Percentiles rank a stretch among this genome's conserved stretches.
Evolutionary conservation across 2,329 filamentous ascomycete species (phyloP).

Genomic region (Cercospora sojina): DNA sequence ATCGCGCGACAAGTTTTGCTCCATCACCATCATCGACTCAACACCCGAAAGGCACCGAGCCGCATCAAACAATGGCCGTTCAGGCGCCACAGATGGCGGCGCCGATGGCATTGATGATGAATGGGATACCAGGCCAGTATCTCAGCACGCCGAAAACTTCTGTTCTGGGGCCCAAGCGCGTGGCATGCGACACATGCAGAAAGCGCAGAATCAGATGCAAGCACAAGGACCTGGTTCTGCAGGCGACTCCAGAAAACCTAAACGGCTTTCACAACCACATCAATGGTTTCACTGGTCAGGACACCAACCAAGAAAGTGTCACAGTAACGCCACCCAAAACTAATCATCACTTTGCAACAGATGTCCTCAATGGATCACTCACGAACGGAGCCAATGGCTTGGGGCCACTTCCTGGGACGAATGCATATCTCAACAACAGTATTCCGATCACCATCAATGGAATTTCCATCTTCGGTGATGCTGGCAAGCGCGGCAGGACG

Average conservation of each 20-base stretch:
- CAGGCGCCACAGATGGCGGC: conserved; percentile 22
- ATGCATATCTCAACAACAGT: conserved; percentile 37
- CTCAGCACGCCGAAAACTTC: conserved; percentile 56
- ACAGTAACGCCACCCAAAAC: conserved; percentile 28
- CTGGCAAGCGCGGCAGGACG: conserved; percentile 46
- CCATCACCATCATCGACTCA: conserved; percentile 26
- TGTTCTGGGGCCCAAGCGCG: conserved; percentile 58
- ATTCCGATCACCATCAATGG: conserved; percentile 54
- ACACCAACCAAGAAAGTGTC: conserved; percentile 32
- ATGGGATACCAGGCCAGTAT: conserved; percentile 35
- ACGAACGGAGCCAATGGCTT: conserved; percentile 17
- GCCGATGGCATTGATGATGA: conserved; percentile 33
- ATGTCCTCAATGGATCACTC: conserved; percentile 12
- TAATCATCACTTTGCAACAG: conserved; percentile 23
- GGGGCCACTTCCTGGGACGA: conserved; percentile 34
- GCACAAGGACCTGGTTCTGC: conserved; percentile 57
- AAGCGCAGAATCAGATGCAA: conserved; percentile 63
- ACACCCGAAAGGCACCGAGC: conserved; percentile 27
- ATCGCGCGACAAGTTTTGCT: conserved; percentile 27
- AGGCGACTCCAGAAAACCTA: conserved; percentile 24
- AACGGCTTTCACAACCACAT: conserved; percentile 17
- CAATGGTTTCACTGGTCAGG: conserved; percentile 15
- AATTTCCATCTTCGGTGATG: conserved; percentile 56
- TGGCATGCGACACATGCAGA: conserved; percentile 63
- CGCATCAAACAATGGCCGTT: conserved; percentile 28